Conservation (phyloP, 768 basidiomycete genomes). For the Kwoniella dejecticola region DNA sequence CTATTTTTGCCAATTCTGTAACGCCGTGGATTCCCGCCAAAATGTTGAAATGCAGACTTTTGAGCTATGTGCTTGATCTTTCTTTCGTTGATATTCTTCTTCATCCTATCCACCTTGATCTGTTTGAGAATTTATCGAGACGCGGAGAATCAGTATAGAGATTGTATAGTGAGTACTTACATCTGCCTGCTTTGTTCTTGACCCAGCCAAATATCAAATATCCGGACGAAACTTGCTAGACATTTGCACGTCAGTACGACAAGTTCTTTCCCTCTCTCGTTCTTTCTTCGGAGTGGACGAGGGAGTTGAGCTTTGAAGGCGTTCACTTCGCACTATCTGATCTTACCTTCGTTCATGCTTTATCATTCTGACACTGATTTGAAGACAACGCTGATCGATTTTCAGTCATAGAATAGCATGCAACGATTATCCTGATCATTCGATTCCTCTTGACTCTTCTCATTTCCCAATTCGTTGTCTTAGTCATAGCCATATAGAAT, state of each 20-base stretch:
- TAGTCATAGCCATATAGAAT: background rate
- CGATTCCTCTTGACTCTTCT: background rate
- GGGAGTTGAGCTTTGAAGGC: conserved; percentile 18
- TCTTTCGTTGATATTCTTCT: conserved; percentile 1
- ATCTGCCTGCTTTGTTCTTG: background rate
- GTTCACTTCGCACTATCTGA: conserved; percentile 35
- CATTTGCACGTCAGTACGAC: conserved; percentile 37
- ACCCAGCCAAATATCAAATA: background rate
- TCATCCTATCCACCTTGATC: too few relatives aligned
- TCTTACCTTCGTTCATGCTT: background rate
- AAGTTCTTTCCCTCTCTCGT: conserved; percentile 3
- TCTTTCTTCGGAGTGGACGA: background rate
- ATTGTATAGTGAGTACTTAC: background rate
- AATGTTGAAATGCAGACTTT: background rate
- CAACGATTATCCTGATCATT: background rate
- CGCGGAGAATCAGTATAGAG: too few relatives aligned
- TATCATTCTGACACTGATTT: background rate
- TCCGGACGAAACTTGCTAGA: conserved; percentile 30
- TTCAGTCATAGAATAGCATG: conserved; percentile 6
- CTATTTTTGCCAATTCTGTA: too few relatives aligned
- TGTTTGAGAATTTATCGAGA: too few relatives aligned
- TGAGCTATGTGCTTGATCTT: background rate
- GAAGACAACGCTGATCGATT: background rate
- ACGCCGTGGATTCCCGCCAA: conserved; percentile 13
- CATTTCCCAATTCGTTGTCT: background rate